Base-by-base conservation (phyloP, 768 basidiomycete genomes). In the Pholiota molesta region DNA sequence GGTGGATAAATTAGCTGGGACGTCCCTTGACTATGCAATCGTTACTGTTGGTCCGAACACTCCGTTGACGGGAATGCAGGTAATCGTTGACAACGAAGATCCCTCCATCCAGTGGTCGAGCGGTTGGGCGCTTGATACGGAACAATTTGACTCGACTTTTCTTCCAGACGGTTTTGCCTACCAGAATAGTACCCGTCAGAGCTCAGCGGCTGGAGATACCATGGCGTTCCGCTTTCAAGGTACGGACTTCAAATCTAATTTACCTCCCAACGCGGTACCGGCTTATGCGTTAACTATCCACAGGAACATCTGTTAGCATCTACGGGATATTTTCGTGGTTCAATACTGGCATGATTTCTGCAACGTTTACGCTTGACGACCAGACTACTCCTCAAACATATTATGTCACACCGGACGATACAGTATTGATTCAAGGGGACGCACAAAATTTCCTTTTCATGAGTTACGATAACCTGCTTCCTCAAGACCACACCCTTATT, bases 81-180 rank as follows among this genome's bases (percentile, higher is more conserved):
- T 70, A 9, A 68, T 72, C 23, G 67, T 70, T 5, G 72, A 73
- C 53, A 67, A 73, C 23, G 62, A 64, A 21, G 71, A 71, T 49
- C 21, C 55, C 0, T 54, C 54, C 11, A 63, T 73, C 13, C 59
- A 60, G 10, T 73, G 65, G 29, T 28, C 49, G 5, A 68, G 68
- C 1, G 60, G 44, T 17, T 73, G 72, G 72, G 45, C 21, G 9
- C 49, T 53, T 7, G 65, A 62, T 23, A 53, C 42, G 4, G 59
- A 53, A 1, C 57, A 54, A 42, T 69, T 68, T 49, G 57, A 56
- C 16, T 61, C 66, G 4, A 42, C 47, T 1, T 39, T 58, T 29
- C 31, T 61, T 21, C 68, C 58, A n/a, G 53, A 52, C 16, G 62
- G 60, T 0, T 54, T 42, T 28, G 63, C 67, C 9, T 60, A 61